Percentiles rank a stretch among this genome's conserved stretches.
phyloP scores from a whole-genome alignment of 352 stramenopile species.

The Pythium volutum region DNA sequence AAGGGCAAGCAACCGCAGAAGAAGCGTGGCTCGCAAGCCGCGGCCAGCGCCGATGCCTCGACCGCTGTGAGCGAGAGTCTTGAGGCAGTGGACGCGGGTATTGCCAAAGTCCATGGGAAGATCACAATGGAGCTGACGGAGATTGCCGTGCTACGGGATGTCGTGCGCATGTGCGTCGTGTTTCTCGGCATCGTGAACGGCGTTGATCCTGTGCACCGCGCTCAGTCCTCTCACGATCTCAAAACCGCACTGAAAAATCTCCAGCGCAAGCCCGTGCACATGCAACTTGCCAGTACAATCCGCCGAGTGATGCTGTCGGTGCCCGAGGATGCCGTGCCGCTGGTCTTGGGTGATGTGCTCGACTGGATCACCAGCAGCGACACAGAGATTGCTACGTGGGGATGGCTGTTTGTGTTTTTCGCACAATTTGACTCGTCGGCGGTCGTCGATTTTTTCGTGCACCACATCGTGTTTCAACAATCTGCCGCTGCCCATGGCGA shows the following conservation, averaged over 20 bases:
- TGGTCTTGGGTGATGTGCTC: slow-evolving; percentile 40
- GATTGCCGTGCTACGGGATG: slow-evolving; percentile 31
- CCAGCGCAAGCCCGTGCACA: slow-evolving; percentile 42
- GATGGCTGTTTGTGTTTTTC: slow-evolving; percentile 47
- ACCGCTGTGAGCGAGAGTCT: slow-evolving; percentile 28
- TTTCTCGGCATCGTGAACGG: slow-evolving; percentile 41
- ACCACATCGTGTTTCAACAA: slow-evolving; percentile 26
- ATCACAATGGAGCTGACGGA: slow-evolving; percentile 34
- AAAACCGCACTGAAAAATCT: slow-evolving; percentile 37
- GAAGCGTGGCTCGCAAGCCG: slow-evolving; percentile 37
- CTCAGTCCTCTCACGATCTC: slow-evolving; percentile 23
- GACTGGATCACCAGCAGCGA: slow-evolving; percentile 33
- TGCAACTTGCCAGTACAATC: slow-evolving; percentile 38
- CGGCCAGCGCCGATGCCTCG: neutral
- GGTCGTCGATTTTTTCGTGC: slow-evolving; percentile 48
- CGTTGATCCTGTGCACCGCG: slow-evolving; percentile 26
- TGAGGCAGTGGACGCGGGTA: slow-evolving; percentile 34
- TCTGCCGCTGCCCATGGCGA: neutral
- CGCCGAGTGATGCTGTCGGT: slow-evolving; percentile 37
- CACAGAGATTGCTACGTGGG: slow-evolving; percentile 9
- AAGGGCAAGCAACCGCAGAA: slow-evolving; percentile 39
- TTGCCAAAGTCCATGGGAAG: slow-evolving; percentile 38
- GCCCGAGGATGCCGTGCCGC: slow-evolving; percentile 18
- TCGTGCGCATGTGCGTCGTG: slow-evolving; percentile 41
- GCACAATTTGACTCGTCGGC: slow-evolving; percentile 42